These are phyloP conservation scores for Trichoderma virens DNA, from an alignment of 495 filamentous ascomycete genomes.

Conservation along the genomic window DNA sequence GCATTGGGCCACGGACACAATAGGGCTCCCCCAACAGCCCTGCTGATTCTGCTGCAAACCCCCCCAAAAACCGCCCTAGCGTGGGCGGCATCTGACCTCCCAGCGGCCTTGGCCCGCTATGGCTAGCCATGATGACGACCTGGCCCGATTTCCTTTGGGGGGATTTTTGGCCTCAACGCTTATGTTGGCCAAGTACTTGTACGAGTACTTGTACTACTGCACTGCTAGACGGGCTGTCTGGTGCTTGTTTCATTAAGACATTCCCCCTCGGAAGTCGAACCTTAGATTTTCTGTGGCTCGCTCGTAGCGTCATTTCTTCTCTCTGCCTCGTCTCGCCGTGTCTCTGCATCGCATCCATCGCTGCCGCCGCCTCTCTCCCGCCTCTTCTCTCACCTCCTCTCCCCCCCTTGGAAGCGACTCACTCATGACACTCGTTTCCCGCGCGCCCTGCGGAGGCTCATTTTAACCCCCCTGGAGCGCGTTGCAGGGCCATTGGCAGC, in stretches of 20 bases:
- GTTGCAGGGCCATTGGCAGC: slow-evolving; percentile 2
- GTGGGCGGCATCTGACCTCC: slow-evolving; percentile 8
- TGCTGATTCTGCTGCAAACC: background rate
- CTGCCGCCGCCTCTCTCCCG: background rate
- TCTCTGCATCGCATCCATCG: background rate
- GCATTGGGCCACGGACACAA: background rate
- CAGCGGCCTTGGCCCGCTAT: slow-evolving; percentile 5
- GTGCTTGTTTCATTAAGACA: background rate
- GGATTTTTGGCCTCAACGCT: background rate
- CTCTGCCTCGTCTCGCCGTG: background rate
- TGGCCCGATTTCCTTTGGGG: background rate
- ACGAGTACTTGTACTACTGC: background rate
- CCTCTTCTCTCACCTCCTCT: background rate
- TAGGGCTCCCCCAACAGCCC: slow-evolving; percentile 3
- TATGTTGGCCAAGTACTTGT: background rate
- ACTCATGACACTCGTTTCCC: slow-evolving; percentile 7
- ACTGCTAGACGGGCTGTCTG: too few relatives aligned
- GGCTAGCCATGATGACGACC: slow-evolving; percentile 4
- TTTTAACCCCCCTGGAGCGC: slow-evolving; percentile 8
- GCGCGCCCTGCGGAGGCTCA: slow-evolving; percentile 7
- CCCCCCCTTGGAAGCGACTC: slow-evolving; percentile 3
- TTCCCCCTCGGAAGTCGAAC: background rate
- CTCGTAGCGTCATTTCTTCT: slow-evolving; percentile 2
- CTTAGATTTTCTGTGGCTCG: background rate
- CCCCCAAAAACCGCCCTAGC: slow-evolving; percentile 2